These are phyloP conservation scores for Lentinula raphanica DNA, from an alignment of 768 basidiomycete species.

Conservation along the genomic window DNA sequence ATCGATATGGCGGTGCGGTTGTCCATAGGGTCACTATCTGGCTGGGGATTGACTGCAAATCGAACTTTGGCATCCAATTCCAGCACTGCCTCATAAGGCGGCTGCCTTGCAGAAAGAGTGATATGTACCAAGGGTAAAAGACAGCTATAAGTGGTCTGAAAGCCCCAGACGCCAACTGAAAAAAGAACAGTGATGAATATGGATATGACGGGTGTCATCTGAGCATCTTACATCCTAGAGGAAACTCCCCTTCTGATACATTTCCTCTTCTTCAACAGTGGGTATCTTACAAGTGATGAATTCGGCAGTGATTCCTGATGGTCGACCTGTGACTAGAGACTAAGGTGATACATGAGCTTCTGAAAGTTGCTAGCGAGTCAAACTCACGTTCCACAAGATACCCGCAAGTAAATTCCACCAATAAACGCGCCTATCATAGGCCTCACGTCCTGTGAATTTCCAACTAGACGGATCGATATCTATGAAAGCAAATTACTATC, in stretches of 20 bases:
- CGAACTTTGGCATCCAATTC: conserved; percentile 48
- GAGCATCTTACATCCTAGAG: conserved; percentile 36
- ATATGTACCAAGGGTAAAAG: conserved; percentile 36
- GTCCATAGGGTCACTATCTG: conserved; percentile 11
- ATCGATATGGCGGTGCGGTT: conserved; percentile 35
- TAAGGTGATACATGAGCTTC: conserved; percentile 12
- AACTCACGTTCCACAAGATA: conserved; percentile 46
- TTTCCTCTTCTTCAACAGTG: conserved; percentile 38
- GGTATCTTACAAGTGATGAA: conserved; percentile 45
- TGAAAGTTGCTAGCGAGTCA: not conserved
- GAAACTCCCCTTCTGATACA: conserved; percentile 38
- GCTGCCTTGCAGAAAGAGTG: conserved; percentile 36
- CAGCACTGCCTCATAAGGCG: conserved; percentile 40
- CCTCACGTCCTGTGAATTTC: conserved; percentile 44
- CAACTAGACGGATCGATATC: conserved; percentile 48
- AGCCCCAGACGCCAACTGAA: conserved; percentile 46
- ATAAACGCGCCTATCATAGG: conserved; percentile 48
- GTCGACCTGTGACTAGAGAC: conserved; percentile 45
- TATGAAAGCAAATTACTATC: conserved; percentile 14
- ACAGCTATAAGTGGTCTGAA: conserved; percentile 34
- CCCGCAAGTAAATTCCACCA: conserved; percentile 50
- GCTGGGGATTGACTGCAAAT: conserved; percentile 25
- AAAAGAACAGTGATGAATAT: conserved; percentile 1
- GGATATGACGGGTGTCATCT: not conserved
- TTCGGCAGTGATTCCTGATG: conserved; percentile 37